Evolutionary conservation across 2,329 filamentous ascomycete species (phyloP).

Genomic region (Phaeophleospora eucalypticola): DNA sequence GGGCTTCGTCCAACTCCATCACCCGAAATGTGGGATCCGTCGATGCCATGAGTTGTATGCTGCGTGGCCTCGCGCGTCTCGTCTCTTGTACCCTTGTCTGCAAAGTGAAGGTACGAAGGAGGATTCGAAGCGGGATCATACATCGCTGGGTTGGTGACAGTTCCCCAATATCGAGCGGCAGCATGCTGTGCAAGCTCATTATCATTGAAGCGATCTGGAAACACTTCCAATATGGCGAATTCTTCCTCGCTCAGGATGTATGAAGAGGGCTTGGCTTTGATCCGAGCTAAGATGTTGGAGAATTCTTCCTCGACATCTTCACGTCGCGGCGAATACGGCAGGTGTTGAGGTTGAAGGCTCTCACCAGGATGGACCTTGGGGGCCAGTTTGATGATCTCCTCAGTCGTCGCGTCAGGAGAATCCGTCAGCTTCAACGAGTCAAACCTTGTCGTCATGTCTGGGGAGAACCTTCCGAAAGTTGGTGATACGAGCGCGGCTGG

Average conservation of each 20-base stretch:
- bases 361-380: no score
- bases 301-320: neutral
- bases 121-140: no score
- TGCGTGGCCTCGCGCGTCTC: no score
- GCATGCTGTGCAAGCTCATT: neutral
- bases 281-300: neutral
- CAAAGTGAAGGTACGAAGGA: no score
- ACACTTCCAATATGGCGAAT: neutral
- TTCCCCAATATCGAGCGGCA: neutral
- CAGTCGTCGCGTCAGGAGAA: neutral
- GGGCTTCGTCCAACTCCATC: neutral
- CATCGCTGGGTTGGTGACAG: no score
- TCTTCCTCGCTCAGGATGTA: neutral
- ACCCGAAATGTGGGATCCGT: no score
- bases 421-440: neutral
- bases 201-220: neutral
- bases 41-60: no score
- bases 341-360: no score
- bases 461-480: constrained; percentile 8
- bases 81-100: no score
- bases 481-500: constrained; percentile 18
- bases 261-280: neutral
- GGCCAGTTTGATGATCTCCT: neutral
- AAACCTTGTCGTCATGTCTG: neutral
- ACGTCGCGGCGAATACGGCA: no score